Percentiles rank a stretch among this genome's conserved stretches.
phyloP scores from a whole-genome alignment of 306 rosid genomes.

The Lupinus albus region DNA sequence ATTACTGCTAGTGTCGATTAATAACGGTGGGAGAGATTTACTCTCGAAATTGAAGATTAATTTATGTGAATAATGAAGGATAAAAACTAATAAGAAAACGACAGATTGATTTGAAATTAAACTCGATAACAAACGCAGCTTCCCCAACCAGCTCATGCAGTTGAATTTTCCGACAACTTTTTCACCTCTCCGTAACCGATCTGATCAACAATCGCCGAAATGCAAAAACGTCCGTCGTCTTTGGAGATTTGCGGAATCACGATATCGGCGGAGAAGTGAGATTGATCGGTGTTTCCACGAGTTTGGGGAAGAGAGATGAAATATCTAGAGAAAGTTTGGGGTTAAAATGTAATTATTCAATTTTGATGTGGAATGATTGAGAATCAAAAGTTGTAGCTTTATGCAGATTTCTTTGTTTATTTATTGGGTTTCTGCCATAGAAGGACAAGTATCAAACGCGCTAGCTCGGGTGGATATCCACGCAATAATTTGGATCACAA shows the following conservation, averaged over 20 bases:
- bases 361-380: background rate
- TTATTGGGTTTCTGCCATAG: no score
- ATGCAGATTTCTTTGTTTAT: background rate
- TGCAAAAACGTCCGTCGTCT: background rate
- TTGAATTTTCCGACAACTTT: constrained; percentile 44
- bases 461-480: no score
- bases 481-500: no score
- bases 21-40: constrained; percentile 51
- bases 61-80: constrained; percentile 80
- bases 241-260: background rate
- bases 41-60: constrained; percentile 50
- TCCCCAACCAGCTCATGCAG: constrained; percentile 97
- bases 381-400: constrained; percentile 10
- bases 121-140: constrained; percentile 70
- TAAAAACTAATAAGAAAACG: constrained; percentile 76
- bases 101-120: constrained; percentile 74
- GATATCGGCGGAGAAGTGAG: constrained; percentile 23
- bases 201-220: constrained; percentile 32
- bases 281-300: background rate
- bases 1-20: constrained; percentile 1
- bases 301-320: background rate
- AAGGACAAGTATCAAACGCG: no score
- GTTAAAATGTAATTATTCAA: background rate
- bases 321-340: background rate
- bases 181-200: constrained; percentile 23